Evolutionary conservation across 495 filamentous ascomycete species (phyloP).

Genomic region (Pseudoneurospora amorphoporcata): DNA sequence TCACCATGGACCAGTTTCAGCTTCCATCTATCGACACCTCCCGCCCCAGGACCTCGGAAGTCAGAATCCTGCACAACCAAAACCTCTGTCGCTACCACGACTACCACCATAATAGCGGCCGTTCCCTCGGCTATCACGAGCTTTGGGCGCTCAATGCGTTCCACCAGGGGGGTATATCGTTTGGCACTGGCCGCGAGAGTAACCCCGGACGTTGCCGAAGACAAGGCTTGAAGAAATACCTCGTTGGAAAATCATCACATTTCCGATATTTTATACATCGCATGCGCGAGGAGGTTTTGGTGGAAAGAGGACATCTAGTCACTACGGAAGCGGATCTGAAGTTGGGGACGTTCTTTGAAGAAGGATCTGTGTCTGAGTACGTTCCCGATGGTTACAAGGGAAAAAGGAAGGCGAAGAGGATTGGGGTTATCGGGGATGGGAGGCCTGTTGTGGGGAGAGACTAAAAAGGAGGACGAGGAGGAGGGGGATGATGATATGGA

Average conservation of each 20-base stretch:
- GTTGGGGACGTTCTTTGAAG: slow-evolving; percentile 1
- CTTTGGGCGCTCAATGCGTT: not conserved
- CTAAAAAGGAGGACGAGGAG: not conserved
- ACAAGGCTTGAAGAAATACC: not conserved
- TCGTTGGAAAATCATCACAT: not conserved
- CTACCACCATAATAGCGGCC: not conserved
- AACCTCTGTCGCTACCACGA: not conserved
- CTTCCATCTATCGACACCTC: not conserved
- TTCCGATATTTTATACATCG: not conserved
- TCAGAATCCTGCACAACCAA: not conserved
- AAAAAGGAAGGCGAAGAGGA: not conserved
- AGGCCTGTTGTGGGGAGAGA: not conserved
- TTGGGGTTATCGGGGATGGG: not conserved
- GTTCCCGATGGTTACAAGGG: not conserved
- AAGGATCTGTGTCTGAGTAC: not conserved
- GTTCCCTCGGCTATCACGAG: not conserved
- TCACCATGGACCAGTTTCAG: not conserved
- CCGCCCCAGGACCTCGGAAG: not conserved
- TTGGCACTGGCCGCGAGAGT: not conserved
- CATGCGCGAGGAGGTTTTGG: slow-evolving; percentile 3
- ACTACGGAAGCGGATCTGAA: not conserved
- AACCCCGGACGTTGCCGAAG: not conserved
- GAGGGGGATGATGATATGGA: not conserved
- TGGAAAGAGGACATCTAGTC: not conserved
- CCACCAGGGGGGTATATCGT: not conserved